Percentiles rank a stretch among this genome's conserved stretches.
Evolutionary conservation across 768 basidiomycete species (phyloP).

Genomic region (Antrodiella citrinella): DNA sequence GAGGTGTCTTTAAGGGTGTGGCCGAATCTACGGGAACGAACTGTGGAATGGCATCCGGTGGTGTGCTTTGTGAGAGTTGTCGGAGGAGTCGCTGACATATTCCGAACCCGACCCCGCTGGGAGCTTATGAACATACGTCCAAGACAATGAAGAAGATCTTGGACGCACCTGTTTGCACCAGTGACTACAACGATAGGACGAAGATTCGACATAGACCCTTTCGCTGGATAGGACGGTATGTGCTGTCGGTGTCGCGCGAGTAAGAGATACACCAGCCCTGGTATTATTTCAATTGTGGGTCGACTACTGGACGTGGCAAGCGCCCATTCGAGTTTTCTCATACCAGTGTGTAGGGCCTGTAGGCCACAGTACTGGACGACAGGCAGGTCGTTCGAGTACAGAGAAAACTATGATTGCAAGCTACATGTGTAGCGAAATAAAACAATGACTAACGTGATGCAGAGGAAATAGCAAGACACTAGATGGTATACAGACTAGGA

Average conservation of each 20-base stretch:
- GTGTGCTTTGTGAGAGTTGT: conserved; percentile 47
- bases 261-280: too few relatives aligned
- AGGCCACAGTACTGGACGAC: too few relatives aligned
- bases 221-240: too few relatives aligned
- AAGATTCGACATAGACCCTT: conserved; percentile 6
- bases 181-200: conserved; percentile 27
- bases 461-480: conserved; percentile 5
- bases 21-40: conserved; percentile 18
- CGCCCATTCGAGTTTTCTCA: too few relatives aligned
- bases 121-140: background rate
- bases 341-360: too few relatives aligned
- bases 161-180: conserved; percentile 28
- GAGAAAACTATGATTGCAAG: background rate
- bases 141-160: background rate
- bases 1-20: conserved; percentile 9
- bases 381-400: too few relatives aligned
- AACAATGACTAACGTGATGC: conserved; percentile 6
- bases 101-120: conserved; percentile 77
- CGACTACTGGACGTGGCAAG: too few relatives aligned
- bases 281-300: too few relatives aligned
- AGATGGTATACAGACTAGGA: conserved; percentile 5
- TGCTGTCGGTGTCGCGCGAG: too few relatives aligned
- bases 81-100: conserved; percentile 72
- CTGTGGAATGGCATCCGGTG: conserved; percentile 45
- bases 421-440: background rate